Conservation (phyloP, 768 basidiomycete species). For the Tulasnella sp. region DNA sequence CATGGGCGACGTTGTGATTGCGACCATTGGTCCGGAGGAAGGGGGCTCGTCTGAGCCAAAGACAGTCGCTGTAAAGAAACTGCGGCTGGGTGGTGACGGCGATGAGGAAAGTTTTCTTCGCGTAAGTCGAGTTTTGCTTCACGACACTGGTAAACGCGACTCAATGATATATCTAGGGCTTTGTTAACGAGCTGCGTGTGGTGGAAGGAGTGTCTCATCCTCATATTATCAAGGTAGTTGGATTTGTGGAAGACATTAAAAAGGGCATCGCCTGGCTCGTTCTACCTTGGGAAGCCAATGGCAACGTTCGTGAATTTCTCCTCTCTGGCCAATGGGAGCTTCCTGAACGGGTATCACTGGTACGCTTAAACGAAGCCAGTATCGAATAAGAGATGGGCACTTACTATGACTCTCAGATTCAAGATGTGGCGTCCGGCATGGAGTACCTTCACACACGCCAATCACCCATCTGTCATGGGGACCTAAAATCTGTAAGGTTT, state of each 20-base stretch:
- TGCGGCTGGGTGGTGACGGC: background rate
- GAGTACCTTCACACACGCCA: background rate
- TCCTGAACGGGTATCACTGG: background rate
- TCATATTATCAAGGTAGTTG: background rate
- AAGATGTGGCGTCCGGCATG: background rate
- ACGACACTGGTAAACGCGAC: background rate
- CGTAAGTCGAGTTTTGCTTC: background rate
- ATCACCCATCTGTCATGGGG: conserved; percentile 12
- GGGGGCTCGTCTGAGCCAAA: background rate
- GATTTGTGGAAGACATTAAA: background rate
- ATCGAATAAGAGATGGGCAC: background rate
- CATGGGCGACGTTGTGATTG: background rate
- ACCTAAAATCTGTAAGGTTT: conserved; percentile 7
- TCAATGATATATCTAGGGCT: background rate
- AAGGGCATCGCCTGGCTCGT: background rate
- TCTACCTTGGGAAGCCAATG: background rate
- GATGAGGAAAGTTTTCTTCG: background rate
- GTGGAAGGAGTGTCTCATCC: background rate
- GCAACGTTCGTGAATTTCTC: background rate
- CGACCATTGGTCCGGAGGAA: background rate
- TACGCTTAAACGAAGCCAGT: background rate
- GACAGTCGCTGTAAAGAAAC: background rate
- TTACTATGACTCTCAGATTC: background rate
- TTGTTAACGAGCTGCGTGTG: background rate
- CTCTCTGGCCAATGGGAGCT: background rate